A percentile compares a stretch with the other conserved stretches of the same genome.
phyloP scores from a whole-genome alignment of 208 protist species.

The Leishmania braziliensis region DNA sequence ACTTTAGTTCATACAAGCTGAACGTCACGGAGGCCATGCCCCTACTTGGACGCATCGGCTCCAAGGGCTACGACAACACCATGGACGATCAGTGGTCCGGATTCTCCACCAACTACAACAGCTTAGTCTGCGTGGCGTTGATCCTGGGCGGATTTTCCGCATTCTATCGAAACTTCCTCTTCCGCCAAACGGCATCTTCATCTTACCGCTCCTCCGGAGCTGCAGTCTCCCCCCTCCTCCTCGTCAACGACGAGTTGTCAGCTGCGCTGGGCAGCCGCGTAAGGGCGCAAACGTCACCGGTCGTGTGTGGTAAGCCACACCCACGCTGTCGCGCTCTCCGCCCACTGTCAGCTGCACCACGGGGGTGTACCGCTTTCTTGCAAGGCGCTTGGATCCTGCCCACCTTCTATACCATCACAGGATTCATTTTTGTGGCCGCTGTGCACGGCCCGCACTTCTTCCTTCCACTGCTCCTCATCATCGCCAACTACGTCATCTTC shows the following conservation, averaged over 20 bases:
- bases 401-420: constrained; percentile 31
- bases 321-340: too few relatives aligned
- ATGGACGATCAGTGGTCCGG: constrained; percentile 22
- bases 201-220: too few relatives aligned
- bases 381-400: background rate
- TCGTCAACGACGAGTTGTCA: too few relatives aligned
- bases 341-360: too few relatives aligned
- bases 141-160: too few relatives aligned
- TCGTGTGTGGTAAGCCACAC: too few relatives aligned
- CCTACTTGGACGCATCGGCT: constrained; percentile 17
- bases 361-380: too few relatives aligned
- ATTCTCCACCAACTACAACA: constrained; percentile 14
- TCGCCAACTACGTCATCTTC: constrained; percentile 46
- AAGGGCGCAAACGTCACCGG: too few relatives aligned
- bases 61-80: constrained; percentile 25
- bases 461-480: constrained; percentile 28
- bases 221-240: too few relatives aligned
- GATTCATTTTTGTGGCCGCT: constrained; percentile 24
- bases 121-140: background rate
- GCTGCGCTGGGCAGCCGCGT: too few relatives aligned
- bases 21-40: background rate
- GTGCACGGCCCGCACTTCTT: constrained; percentile 39
- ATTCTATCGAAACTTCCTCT: too few relatives aligned
- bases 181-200: too few relatives aligned
- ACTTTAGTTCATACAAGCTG: background rate